Conservation (phyloP, 148 eudicot species). For the Heliosperma pusillum region DNA sequence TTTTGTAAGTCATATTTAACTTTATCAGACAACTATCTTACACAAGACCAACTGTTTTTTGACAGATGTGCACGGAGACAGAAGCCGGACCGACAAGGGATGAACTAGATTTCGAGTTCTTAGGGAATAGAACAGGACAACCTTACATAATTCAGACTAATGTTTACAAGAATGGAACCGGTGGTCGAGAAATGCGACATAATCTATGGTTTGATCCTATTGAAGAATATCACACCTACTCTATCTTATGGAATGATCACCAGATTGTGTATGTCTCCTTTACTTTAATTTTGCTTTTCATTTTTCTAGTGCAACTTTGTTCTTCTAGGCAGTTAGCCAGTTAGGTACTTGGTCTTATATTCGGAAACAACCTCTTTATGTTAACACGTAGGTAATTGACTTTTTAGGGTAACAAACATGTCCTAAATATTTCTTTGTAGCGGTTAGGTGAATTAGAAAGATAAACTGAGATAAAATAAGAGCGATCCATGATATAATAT, state of each 20-base stretch:
- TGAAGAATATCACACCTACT: conserved; percentile 76
- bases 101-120: conserved; percentile 88
- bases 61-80: conserved; percentile 84
- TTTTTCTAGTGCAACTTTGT: no score
- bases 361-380: no score
- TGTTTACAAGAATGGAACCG: conserved; percentile 88
- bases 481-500: no score
- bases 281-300: no score
- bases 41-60: background rate
- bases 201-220: conserved; percentile 91
- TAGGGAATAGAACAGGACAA: conserved; percentile 84
- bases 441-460: no score
- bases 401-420: no score
- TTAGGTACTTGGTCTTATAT: no score
- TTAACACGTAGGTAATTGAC: no score
- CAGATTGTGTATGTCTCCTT: conserved; percentile 65
- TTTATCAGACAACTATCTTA: background rate
- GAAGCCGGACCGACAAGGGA: conserved; percentile 89
- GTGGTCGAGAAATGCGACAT: conserved; percentile 86
- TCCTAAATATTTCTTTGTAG: no score
- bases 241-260: conserved; percentile 80
- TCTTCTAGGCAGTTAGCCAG: no score
- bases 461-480: no score
- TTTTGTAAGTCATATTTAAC: no score
- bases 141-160: conserved; percentile 85